Evolutionary conservation across 331 rosid genomes (phyloP), one percentile per base, ranked within the genome.

Genomic region (Spiraea crenata): DNA sequence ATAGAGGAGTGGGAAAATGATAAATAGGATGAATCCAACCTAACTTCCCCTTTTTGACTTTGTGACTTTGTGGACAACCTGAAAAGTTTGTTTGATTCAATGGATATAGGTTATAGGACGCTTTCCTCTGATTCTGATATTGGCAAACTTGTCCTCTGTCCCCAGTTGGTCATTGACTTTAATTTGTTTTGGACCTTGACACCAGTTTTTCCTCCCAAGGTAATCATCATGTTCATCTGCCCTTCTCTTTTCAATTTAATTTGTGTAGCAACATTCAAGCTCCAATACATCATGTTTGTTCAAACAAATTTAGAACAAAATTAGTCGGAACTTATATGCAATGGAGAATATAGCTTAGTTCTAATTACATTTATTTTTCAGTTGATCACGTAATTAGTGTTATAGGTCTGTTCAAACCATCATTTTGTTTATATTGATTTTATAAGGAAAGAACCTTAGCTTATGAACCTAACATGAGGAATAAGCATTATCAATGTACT

Each of bases 11-110:
- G 77, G 82, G 74, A 77, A 82, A 73, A 73, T 71, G 73, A 80
- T 46, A 74, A 77, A 74, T 58, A 79, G 73, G 54, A 60, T 74
- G 86, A 73, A 67, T 84, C 83, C 86, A 77, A 76, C 88, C 85
- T 78, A 74, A 68, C 67, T 55, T 75, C 67, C 12, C 68, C 69
- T 79, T 78, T 84, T 87, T 79, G 93, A 87, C 86, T 82, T 81
- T 68, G 14, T 79, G 93, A 87, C 86, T 82, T 81, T 68, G 14
- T 66, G 72, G 63, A 70, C 74, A 63, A 69, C 71, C 76, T 45
- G 48, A 52, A 75, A 72, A 68, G 51, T 54, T 63, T 25, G 31
- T 25, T 64, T 38, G 69, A 73, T 69, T 74, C 74, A 4, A 74
- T 44, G 57, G 17, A 45, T 20, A 10, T 3, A 58, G 39, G 9